Percentiles rank a stretch among this genome's conserved stretches.
phyloP scores from a whole-genome alignment of 805 yeast species.

The Yarrowia phangngaensis region DNA sequence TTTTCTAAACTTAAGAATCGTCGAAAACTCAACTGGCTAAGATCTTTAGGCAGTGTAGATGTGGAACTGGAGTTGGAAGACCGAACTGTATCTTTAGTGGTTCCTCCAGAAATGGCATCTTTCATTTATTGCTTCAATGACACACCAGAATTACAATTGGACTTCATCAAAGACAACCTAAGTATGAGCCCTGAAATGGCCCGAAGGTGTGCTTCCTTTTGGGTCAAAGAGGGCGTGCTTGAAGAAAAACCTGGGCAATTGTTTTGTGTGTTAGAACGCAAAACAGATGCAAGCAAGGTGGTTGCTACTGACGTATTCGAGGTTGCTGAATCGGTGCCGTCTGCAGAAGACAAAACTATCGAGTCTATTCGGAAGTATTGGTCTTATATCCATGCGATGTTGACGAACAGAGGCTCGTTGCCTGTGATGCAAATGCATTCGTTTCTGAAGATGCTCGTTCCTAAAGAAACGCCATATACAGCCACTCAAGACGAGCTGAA shows the following conservation, averaged over 20 bases:
- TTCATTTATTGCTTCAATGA: constrained; percentile 51
- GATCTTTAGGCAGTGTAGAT: constrained; percentile 58
- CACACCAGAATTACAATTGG: constrained; percentile 36
- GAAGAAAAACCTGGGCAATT: constrained; percentile 40
- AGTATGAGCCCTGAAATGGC: constrained; percentile 47
- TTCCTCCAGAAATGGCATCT: constrained; percentile 66
- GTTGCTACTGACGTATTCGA: constrained; percentile 27
- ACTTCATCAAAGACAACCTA: constrained; percentile 40
- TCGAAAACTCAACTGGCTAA: constrained; percentile 54
- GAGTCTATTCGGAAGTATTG: constrained; percentile 43
- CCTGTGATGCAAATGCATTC: constrained; percentile 51
- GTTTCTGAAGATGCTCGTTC: constrained; percentile 53
- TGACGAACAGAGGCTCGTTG: constrained; percentile 53
- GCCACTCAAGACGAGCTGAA: constrained; percentile 45
- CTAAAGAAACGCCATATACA: constrained; percentile 47
- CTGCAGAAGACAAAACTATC: constrained; percentile 35
- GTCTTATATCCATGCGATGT: constrained; percentile 55
- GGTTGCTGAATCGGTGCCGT: constrained; percentile 31
- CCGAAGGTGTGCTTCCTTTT: constrained; percentile 47
- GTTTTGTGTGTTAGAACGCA: constrained; percentile 45
- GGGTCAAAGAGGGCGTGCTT: constrained; percentile 62
- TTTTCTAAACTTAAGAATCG: constrained; percentile 51
- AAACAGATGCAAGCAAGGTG: constrained; percentile 31
- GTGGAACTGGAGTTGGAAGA: constrained; percentile 56
- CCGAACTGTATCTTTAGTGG: constrained; percentile 45